These are phyloP conservation scores for Trypanosomatidae sp. DNA, from an alignment of 208 protist species.

Conservation along the genomic window DNA sequence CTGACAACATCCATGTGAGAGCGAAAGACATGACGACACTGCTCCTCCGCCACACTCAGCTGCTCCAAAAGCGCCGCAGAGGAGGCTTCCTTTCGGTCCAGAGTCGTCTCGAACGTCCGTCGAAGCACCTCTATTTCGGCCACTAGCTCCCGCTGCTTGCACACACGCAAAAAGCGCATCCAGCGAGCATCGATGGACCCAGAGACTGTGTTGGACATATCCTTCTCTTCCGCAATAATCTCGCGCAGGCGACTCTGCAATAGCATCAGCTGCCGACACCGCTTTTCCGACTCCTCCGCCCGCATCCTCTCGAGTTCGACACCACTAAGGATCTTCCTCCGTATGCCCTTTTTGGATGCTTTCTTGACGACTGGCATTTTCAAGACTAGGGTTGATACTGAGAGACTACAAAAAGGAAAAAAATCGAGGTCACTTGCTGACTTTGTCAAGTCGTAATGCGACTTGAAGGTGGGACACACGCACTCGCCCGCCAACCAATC, in stretches of 20 bases:
- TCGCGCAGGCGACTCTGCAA: conserved; percentile 72
- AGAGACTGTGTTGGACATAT: conserved; percentile 40
- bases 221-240: conserved; percentile 82
- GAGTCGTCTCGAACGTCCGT: conserved; percentile 87
- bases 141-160: conserved; percentile 93
- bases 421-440: background rate
- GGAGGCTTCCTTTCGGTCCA: conserved; percentile 94
- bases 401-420: no score
- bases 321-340: conserved; percentile 54
- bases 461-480: background rate
- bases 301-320: conserved; percentile 55
- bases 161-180: conserved; percentile 90
- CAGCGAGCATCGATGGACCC: conserved; percentile 83
- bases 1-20: conserved; percentile 93
- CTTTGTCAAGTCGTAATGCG: background rate
- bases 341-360: conserved; percentile 15
- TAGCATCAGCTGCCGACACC: conserved; percentile 65
- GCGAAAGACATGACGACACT: conserved; percentile 90
- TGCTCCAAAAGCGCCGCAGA: conserved; percentile 90
- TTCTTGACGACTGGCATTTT: conserved; percentile 30
- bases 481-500: background rate
- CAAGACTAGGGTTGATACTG: background rate
- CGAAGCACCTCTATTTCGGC: conserved; percentile 89
- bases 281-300: conserved; percentile 74
- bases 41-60: conserved; percentile 93